A percentile compares a stretch with the other conserved stretches of the same genome.
Evolutionary conservation across 2,329 filamentous ascomycete genomes (phyloP).

Genomic region (Botryotinia convoluta): DNA sequence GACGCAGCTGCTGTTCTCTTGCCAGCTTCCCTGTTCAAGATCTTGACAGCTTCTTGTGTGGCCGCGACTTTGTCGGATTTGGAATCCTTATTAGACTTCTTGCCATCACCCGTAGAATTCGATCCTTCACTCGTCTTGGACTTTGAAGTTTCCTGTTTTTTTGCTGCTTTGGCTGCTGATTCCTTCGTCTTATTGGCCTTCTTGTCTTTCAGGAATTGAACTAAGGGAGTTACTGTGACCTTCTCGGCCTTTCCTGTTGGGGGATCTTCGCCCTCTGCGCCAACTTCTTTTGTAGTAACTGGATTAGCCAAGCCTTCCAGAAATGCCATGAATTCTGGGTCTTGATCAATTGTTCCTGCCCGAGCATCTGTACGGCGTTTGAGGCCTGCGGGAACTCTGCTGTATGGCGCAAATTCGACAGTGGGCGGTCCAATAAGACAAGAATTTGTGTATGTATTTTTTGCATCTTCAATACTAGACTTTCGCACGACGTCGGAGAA

Average conservation of each 20-base stretch:
- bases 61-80: constrained; percentile 59
- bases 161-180: constrained; percentile 50
- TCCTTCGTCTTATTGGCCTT: constrained; percentile 73
- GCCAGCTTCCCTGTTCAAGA: constrained; percentile 58
- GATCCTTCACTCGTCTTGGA: constrained; percentile 51
- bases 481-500: constrained; percentile 70
- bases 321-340: constrained; percentile 93
- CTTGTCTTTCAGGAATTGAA: constrained; percentile 88
- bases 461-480: constrained; percentile 75
- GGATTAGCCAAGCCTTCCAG: constrained; percentile 81
- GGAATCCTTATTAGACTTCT: constrained; percentile 59
- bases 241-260: constrained; percentile 46
- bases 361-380: constrained; percentile 77
- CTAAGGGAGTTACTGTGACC: constrained; percentile 79
- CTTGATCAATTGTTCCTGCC: constrained; percentile 94
- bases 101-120: constrained; percentile 45
- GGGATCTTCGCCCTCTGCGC: constrained; percentile 37
- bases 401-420: constrained; percentile 80
- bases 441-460: constrained; percentile 68
- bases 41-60: constrained; percentile 60
- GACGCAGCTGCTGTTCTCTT: constrained; percentile 44
- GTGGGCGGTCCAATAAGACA: constrained; percentile 75
- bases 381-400: constrained; percentile 67
- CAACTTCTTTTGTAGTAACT: constrained; percentile 47
- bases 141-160: constrained; percentile 49